phyloP scores from a whole-genome alignment of 352 stramenopile genomes.

The Phytophthora crassamura region DNA sequence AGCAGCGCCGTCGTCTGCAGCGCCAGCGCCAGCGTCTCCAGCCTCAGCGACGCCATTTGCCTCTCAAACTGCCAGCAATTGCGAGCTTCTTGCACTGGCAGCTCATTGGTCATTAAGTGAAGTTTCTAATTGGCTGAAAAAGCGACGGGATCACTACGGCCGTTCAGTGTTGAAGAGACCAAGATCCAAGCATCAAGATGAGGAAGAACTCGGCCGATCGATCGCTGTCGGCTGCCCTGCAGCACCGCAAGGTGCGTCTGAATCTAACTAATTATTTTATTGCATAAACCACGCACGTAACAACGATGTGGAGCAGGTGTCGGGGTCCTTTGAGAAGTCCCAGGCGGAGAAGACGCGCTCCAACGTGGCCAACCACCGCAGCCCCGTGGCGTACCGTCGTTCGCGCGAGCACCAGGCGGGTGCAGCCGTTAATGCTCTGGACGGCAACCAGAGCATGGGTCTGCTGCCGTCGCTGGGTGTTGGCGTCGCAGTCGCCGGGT shows the following conservation, averaged over 20 bases:
- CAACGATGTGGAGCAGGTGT: slow-evolving; percentile 25
- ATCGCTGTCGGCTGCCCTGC: slow-evolving; percentile 52
- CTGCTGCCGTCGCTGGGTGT: slow-evolving; percentile 32
- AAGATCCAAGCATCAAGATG: slow-evolving; percentile 30
- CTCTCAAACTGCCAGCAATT: slow-evolving; percentile 18
- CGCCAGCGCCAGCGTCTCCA: slow-evolving; percentile 39
- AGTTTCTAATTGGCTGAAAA: slow-evolving; percentile 4
- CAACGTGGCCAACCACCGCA: slow-evolving; percentile 38
- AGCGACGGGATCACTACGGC: no score
- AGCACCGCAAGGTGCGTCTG: slow-evolving; percentile 59
- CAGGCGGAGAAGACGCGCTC: slow-evolving; percentile 48
- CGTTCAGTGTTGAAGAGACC: slow-evolving; percentile 8
- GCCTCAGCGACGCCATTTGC: slow-evolving; percentile 27
- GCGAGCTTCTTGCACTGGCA: slow-evolving; percentile 14
- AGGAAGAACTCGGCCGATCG: slow-evolving; percentile 46
- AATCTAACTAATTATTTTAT: background rate
- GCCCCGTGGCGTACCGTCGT: slow-evolving; percentile 17
- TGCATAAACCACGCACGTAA: background rate
- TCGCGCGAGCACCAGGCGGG: slow-evolving; percentile 7
- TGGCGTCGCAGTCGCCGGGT: slow-evolving; percentile 36
- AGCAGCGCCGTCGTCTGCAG: slow-evolving; percentile 41
- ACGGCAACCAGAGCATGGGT: slow-evolving; percentile 20
- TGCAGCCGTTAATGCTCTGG: background rate
- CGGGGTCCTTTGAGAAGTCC: slow-evolving; percentile 49
- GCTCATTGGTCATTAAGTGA: slow-evolving; percentile 22